Conservation (phyloP, 1,284 basidiomycete species). For the Ustilago hordei region DNA sequence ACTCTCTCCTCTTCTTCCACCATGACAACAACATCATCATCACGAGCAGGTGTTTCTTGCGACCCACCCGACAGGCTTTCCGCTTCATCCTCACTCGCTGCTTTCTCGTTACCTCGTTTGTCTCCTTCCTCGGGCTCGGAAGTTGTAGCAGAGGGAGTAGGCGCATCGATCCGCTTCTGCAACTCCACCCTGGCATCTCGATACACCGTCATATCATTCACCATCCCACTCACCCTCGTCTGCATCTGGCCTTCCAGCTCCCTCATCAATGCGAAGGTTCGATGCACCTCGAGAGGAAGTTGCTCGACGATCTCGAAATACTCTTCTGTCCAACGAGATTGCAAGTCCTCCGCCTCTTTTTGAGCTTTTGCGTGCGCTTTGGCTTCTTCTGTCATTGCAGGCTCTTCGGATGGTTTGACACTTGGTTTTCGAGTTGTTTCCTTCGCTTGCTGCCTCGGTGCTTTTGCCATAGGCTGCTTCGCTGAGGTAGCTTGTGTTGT, state of each 20-base stretch:
- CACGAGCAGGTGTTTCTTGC: not conserved
- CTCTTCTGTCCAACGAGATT: slow-evolving; percentile 63
- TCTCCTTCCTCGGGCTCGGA: not conserved
- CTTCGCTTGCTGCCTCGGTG: slow-evolving; percentile 7
- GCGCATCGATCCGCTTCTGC: slow-evolving; percentile 15
- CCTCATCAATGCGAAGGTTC: slow-evolving; percentile 81
- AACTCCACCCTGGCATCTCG: slow-evolving; percentile 36
- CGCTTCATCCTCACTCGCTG: slow-evolving; percentile 41
- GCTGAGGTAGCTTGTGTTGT: not conserved
- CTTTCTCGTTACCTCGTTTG: not conserved
- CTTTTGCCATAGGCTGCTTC: slow-evolving; percentile 1
- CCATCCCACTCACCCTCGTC: slow-evolving; percentile 19
- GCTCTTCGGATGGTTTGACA: slow-evolving; percentile 17
- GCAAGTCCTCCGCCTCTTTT: slow-evolving; percentile 50
- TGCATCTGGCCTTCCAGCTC: slow-evolving; percentile 82
- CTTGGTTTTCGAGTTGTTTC: not conserved
- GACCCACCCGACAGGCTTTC: slow-evolving; percentile 37
- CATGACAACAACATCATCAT: not conserved
- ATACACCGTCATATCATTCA: slow-evolving; percentile 33
- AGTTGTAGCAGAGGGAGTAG: not conserved
- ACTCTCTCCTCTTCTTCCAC: not conserved
- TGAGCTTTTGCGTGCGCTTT: slow-evolving; percentile 31
- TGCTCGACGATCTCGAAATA: slow-evolving; percentile 78
- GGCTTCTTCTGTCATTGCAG: slow-evolving; percentile 34
- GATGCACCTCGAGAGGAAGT: slow-evolving; percentile 83